Evolutionary conservation across 2,329 filamentous ascomycete species (phyloP).

Genomic region (Eurotiales sp.): DNA sequence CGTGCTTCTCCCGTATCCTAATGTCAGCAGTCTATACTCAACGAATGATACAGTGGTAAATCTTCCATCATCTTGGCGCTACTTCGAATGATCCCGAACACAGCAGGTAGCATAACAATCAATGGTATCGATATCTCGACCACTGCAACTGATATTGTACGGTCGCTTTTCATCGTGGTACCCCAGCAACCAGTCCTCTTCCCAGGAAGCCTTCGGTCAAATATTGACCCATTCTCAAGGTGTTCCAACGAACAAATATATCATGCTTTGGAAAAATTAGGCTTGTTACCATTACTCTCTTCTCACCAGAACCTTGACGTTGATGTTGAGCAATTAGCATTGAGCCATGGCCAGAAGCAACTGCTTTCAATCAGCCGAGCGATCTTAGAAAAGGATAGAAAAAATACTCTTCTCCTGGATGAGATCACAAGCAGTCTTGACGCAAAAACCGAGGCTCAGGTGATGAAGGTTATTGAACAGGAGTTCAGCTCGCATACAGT

Average conservation of each 20-base stretch:
- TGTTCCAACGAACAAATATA: background rate
- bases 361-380: too few species aligned
- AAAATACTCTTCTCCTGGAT: background rate
- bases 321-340: too few species aligned
- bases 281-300: background rate
- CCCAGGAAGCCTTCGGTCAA: background rate
- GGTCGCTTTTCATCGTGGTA: background rate
- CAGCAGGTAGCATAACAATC: background rate
- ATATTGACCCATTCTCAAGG: background rate
- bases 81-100: background rate
- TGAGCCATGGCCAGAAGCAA: too few species aligned
- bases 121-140: background rate
- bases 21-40: too few species aligned
- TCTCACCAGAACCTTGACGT: background rate
- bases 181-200: background rate
- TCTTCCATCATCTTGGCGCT: background rate
- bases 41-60: background rate
- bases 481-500: background rate
- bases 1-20: too few species aligned
- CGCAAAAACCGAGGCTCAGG: background rate
- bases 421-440: background rate
- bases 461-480: background rate
- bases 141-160: background rate
- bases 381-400: too few species aligned
- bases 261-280: background rate